phyloP scores from a whole-genome alignment of 208 protist genomes.

The Angomonas ambiguus region DNA sequence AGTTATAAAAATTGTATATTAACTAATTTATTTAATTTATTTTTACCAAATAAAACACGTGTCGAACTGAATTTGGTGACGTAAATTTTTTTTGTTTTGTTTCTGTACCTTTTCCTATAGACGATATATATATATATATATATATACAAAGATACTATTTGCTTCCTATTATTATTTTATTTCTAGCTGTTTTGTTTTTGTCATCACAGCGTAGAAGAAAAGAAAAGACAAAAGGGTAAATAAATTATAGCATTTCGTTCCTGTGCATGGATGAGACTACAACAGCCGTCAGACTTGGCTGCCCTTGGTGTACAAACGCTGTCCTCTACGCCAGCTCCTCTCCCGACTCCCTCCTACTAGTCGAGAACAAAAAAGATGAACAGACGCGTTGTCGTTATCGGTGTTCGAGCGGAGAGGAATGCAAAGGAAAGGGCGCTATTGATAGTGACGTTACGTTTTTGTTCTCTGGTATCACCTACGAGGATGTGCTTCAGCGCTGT shows the following conservation, averaged over 20 bases:
- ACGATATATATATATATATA: conserved; percentile 3
- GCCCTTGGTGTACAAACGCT: background rate
- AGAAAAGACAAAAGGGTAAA: background rate
- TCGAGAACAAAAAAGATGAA: too few relatives aligned
- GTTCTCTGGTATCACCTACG: background rate
- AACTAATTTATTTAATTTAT: too few relatives aligned
- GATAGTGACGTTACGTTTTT: background rate
- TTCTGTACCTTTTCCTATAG: too few relatives aligned
- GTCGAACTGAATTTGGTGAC: too few relatives aligned
- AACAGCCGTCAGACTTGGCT: background rate
- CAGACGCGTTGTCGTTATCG: too few relatives aligned
- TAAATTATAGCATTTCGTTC: too few relatives aligned
- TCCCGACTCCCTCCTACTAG: background rate
- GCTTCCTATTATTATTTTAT: background rate
- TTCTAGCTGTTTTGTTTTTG: background rate
- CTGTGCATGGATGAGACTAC: too few relatives aligned
- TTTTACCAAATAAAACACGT: too few relatives aligned
- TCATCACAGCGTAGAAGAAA: conserved; percentile 28
- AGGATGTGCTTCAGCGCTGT: background rate
- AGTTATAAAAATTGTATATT: too few relatives aligned
- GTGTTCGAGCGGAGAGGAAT: background rate
- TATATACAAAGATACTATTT: conserved; percentile 12
- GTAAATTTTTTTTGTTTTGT: too few relatives aligned
- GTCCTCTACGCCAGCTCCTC: background rate
- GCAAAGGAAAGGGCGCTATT: background rate